Evolutionary conservation across 495 filamentous ascomycete genomes (phyloP).

Genomic region (Lepraria neglecta): DNA sequence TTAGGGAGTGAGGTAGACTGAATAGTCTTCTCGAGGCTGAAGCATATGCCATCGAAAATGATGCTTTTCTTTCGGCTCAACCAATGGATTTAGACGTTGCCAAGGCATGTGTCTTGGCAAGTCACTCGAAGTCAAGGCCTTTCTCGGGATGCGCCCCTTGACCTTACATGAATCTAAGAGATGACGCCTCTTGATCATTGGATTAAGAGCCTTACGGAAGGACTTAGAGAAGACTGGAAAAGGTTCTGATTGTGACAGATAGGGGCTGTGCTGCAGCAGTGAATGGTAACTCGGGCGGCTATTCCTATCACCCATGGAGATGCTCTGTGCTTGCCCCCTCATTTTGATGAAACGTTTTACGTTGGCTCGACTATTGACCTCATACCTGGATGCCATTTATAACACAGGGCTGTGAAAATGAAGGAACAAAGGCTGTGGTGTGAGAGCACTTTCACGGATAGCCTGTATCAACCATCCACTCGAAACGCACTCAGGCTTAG

Average conservation of each 20-base stretch:
- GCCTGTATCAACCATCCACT: neutral
- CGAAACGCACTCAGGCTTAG: neutral
- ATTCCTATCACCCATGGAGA: neutral
- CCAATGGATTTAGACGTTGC: neutral
- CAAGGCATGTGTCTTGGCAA: neutral
- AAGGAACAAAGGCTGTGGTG: neutral
- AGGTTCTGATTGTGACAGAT: slow-evolving; percentile 3
- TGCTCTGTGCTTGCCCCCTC: neutral
- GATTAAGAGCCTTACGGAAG: neutral
- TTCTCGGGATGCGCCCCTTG: slow-evolving; percentile 5
- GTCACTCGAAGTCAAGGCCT: neutral
- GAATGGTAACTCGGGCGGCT: slow-evolving; percentile 3
- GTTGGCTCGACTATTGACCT: slow-evolving; percentile 4
- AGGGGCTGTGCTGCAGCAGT: slow-evolving; percentile 8
- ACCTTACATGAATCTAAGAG: slow-evolving; percentile 1
- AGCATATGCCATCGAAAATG: neutral
- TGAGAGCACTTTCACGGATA: neutral
- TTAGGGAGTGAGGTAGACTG: slow-evolving; percentile 1
- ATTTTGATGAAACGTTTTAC: neutral
- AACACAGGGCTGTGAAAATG: neutral
- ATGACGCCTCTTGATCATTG: neutral
- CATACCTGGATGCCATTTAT: neutral
- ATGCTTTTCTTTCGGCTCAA: no score
- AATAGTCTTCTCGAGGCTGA: neutral
- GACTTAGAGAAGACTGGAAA: neutral